These are phyloP conservation scores for Corrigiola litoralis DNA, from an alignment of 179 eudicot genomes.

Conservation along the genomic window DNA sequence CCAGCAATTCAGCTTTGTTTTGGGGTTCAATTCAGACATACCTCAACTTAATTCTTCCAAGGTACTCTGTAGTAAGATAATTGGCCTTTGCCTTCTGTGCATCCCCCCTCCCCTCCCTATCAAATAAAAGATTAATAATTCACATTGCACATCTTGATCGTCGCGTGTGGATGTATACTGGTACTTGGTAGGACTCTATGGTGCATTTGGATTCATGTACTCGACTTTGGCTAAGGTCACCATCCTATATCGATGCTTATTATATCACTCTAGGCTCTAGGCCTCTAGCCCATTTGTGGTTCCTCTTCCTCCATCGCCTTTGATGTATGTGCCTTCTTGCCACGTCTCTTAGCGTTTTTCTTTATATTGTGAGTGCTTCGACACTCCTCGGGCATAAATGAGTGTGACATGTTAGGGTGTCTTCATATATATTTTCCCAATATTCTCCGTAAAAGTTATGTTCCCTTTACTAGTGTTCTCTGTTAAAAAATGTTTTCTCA, in stretches of 20 bases:
- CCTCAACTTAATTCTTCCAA: slow-evolving; percentile 68
- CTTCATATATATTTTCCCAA: too few species aligned
- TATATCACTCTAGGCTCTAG: not conserved
- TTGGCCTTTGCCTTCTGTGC: not conserved
- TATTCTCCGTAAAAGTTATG: too few species aligned
- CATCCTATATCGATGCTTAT: not conserved
- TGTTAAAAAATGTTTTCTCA: too few species aligned
- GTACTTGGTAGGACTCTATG: not conserved
- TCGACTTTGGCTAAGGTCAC: not conserved
- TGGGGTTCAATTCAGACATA: slow-evolving; percentile 70
- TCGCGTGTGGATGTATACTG: not conserved
- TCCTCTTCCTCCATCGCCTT: not conserved
- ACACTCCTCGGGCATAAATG: too few species aligned
- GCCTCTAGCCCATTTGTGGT: not conserved
- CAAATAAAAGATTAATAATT: too few species aligned
- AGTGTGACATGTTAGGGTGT: too few species aligned
- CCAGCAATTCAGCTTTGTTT: slow-evolving; percentile 77
- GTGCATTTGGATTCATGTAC: not conserved
- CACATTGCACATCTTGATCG: not conserved
- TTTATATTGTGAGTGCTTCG: not conserved
- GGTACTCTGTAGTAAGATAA: slow-evolving; percentile 33
- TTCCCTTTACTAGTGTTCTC: too few species aligned
- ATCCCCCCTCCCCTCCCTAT: too few species aligned
- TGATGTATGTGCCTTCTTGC: not conserved
- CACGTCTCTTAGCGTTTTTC: not conserved